phyloP scores from a whole-genome alignment of 2,329 filamentous ascomycete genomes.

The Pseudodiploospora longispora region DNA sequence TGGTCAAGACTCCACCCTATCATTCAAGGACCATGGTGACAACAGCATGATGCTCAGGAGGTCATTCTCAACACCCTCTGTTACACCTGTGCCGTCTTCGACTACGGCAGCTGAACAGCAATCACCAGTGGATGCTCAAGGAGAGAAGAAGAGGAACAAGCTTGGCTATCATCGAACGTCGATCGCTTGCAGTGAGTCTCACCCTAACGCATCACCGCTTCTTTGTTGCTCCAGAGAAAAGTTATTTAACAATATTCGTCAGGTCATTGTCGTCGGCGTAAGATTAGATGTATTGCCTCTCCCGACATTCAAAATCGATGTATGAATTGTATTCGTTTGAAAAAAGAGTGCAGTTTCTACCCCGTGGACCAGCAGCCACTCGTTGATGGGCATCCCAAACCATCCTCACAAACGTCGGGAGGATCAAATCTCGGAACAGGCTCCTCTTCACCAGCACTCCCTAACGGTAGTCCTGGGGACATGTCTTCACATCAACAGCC shows the following conservation, averaged over 20 bases:
- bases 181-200: slow-evolving; percentile 81
- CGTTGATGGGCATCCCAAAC: slow-evolving; percentile 36
- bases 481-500: slow-evolving; percentile 28
- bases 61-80: slow-evolving; percentile 36
- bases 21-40: slow-evolving; percentile 29
- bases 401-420: slow-evolving; percentile 28
- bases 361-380: slow-evolving; percentile 72
- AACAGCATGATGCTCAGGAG: slow-evolving; percentile 34
- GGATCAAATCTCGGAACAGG: slow-evolving; percentile 34
- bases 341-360: slow-evolving; percentile 89
- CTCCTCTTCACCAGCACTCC: slow-evolving; percentile 40
- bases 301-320: slow-evolving; percentile 72
- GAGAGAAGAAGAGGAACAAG: slow-evolving; percentile 68
- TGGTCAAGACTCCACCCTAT: slow-evolving; percentile 23
- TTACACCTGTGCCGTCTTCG: slow-evolving; percentile 1
- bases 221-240: not conserved
- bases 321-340: slow-evolving; percentile 85
- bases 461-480: slow-evolving; percentile 34
- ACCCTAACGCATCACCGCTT: not conserved
- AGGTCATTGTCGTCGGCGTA: slow-evolving; percentile 89
- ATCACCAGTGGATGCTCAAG: slow-evolving; percentile 23
- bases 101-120: slow-evolving; percentile 8
- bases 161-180: slow-evolving; percentile 92
- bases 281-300: slow-evolving; percentile 82
- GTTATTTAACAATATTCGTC: not conserved